A percentile compares a stretch with the other conserved stretches of the same genome.
phyloP scores from a whole-genome alignment of 768 basidiomycete genomes.

The Kwoniella newhampshirensis region DNA sequence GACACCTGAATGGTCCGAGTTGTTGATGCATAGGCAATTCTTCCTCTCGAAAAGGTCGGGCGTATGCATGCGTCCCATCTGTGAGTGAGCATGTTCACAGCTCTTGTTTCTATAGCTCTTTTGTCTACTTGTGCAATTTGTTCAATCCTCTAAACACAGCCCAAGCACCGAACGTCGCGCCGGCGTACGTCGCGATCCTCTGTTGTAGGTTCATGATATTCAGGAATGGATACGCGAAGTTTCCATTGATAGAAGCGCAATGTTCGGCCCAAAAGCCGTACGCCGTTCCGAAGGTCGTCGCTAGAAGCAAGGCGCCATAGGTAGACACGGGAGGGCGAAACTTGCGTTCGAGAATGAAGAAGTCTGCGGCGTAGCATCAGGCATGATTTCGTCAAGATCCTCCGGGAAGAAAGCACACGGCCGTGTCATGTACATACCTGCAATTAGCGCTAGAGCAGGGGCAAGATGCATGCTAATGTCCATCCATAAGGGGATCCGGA shows the following conservation, averaged over 20 bases:
- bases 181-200: conserved; percentile 65
- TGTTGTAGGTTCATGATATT: conserved; percentile 61
- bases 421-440: conserved; percentile 50
- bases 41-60: too few species aligned
- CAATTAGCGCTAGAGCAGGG: conserved; percentile 62
- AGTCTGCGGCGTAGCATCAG: conserved; percentile 56
- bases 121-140: conserved; percentile 56
- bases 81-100: too few species aligned
- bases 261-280: conserved; percentile 70
- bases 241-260: conserved; percentile 63
- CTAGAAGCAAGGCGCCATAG: conserved; percentile 51
- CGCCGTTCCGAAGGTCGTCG: conserved; percentile 54
- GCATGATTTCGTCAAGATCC: too few species aligned
- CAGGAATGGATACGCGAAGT: conserved; percentile 81
- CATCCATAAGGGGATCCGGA: conserved; percentile 58
- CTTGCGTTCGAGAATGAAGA: conserved; percentile 65
- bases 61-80: too few species aligned
- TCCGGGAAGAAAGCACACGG: not conserved
- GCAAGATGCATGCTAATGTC: conserved; percentile 69
- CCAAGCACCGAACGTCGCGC: conserved; percentile 60
- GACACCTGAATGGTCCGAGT: too few species aligned
- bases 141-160: conserved; percentile 65
- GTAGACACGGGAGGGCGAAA: conserved; percentile 56
- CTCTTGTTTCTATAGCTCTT: not conserved
- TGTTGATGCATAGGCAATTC: too few species aligned